Evolutionary conservation across 2,329 filamentous ascomycete species (phyloP).

Genomic region (Blastomyces silverae): DNA sequence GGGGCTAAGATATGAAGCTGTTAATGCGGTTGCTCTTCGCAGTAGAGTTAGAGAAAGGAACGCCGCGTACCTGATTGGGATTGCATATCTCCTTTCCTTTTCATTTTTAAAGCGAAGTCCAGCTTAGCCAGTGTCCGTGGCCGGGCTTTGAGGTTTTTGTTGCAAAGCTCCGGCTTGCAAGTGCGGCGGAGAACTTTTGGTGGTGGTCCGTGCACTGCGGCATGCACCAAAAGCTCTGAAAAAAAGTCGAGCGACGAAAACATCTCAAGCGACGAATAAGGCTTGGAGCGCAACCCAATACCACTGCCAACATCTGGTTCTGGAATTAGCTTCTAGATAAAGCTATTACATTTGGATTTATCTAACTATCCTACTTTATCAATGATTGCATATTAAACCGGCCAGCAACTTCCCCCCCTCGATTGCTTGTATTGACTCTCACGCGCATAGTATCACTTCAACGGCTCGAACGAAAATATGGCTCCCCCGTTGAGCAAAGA

Average conservation of each 20-base stretch:
- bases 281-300: neutral
- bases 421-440: neutral
- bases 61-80: conserved; percentile 15
- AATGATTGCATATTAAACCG: neutral
- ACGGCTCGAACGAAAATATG: conserved; percentile 20
- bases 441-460: conserved; percentile 11
- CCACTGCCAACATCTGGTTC: neutral
- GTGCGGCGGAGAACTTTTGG: conserved; percentile 2
- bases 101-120: conserved; percentile 13
- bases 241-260: conserved; percentile 14
- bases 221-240: neutral
- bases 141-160: neutral
- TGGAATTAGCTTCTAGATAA: conserved; percentile 2
- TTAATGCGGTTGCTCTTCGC: neutral
- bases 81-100: conserved; percentile 17
- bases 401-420: neutral
- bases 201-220: conserved; percentile 15
- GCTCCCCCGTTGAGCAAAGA: conserved; percentile 26
- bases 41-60: neutral
- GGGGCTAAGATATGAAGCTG: conserved; percentile 14
- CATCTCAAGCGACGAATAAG: neutral
- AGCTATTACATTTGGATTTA: neutral
- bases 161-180: neutral
- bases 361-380: neutral
- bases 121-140: neutral